Evolutionary conservation across 2,329 filamentous ascomycete genomes (phyloP).

Genomic region (Colletotrichum eleusines): DNA sequence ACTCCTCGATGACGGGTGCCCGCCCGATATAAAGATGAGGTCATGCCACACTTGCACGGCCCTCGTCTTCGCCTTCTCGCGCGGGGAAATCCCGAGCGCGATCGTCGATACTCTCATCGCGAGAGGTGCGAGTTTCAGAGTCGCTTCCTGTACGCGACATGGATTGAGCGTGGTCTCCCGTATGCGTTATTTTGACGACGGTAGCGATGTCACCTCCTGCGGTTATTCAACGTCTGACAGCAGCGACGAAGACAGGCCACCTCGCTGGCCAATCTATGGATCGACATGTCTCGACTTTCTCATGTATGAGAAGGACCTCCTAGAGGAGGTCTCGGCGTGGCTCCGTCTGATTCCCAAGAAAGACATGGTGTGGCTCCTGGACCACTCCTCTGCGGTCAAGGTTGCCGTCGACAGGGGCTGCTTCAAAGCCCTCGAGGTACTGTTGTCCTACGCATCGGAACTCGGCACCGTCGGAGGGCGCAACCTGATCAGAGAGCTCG

Average conservation of each 20-base stretch:
- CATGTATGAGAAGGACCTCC: background rate
- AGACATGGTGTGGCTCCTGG: constrained; percentile 20
- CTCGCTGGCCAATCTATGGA: background rate
- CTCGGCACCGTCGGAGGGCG: background rate
- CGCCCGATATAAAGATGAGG: constrained; percentile 10
- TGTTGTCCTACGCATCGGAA: background rate
- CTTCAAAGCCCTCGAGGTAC: background rate
- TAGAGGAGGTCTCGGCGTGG: background rate
- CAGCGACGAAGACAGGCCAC: background rate
- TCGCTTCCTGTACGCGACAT: background rate
- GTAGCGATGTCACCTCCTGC: background rate
- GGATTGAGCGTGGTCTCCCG: background rate
- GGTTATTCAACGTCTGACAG: background rate
- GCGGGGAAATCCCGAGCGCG: background rate
- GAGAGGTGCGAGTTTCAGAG: constrained; percentile 17
- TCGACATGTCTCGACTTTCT: constrained; percentile 12
- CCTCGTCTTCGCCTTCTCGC: constrained; percentile 7
- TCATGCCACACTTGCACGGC: constrained; percentile 16
- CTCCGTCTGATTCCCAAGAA: background rate
- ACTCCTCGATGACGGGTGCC: background rate
- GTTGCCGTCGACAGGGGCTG: background rate
- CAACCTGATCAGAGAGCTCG: background rate
- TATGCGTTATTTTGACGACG: background rate
- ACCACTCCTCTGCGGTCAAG: constrained; percentile 8
- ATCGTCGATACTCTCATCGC: constrained; percentile 11